Evolutionary conservation across 495 filamentous ascomycete genomes (phyloP), one percentile per base, ranked within the genome.

Genomic region (Aspergillus nidulans): DNA sequence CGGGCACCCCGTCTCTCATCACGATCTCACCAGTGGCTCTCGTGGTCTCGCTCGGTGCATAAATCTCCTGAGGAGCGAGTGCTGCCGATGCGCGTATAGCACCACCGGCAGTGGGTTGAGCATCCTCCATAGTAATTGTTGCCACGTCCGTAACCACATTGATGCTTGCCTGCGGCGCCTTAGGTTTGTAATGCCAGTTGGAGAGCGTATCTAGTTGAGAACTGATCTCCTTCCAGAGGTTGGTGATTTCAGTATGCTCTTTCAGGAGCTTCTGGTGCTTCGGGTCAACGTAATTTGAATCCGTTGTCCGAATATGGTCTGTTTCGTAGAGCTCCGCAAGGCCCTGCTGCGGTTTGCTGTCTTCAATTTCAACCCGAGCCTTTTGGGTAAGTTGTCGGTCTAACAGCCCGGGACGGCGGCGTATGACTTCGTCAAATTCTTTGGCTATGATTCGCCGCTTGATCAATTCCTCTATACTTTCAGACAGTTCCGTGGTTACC

Each of bases 141-240:
- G 94, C 87, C 6, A 91, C 89, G 73, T 98, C 94, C 9, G 87
- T 80, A 16, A 97, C 86, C 46, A 97, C 86, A 16, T 88, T 91
- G 52, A 98, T 81, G 25, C 79, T 82, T 7, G 88, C 84, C 46
- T 85, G 87, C 1, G 85, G 78, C 12, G 88, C 84, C 71, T 90
- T 92, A 3, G 94, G 94, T 68, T 89, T 92, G 77, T 95, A 97
- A 68, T 96, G 89, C 90, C 90, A 96, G 65, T 87, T 95, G 63
- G 84, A 91, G 41, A 98, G 82, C 20, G 88, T 83, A 69, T 98
- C 95, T 45, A 98, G 80, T 59, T 88, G 88, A 20, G 81, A 81
- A 64, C 81, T 83, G 44, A 96, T 78, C 43, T 90, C 87, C 60
- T 82, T 86, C 90, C 95, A 98, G 68, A 96, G 75, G 40, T 72